A percentile compares a stretch with the other conserved stretches of the same genome.
Conservation (phyloP, 2,329 filamentous ascomycete species). For the Neobulgaria alba region DNA sequence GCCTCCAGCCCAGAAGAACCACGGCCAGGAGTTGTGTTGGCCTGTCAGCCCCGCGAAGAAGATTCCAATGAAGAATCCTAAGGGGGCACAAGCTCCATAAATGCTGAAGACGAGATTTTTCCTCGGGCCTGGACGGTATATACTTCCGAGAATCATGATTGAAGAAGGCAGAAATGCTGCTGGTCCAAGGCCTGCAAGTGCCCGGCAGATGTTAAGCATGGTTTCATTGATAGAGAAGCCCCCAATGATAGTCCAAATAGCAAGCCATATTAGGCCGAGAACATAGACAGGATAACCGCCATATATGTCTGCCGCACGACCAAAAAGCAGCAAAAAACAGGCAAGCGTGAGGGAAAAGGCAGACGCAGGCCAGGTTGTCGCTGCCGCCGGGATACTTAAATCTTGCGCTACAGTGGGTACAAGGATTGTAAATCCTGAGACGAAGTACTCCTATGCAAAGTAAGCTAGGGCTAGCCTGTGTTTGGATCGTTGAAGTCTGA, state of each 20-base stretch:
- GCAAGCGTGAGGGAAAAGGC: constrained; percentile 49
- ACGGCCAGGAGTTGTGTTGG: constrained; percentile 51
- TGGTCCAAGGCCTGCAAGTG: constrained; percentile 64
- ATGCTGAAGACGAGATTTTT: constrained; percentile 57
- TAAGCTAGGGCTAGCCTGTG: constrained; percentile 5
- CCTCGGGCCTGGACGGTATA: constrained; percentile 57
- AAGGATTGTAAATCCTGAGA: constrained; percentile 69
- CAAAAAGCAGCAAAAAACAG: constrained; percentile 53
- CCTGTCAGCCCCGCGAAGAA: constrained; percentile 54
- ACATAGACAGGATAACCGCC: constrained; percentile 55
- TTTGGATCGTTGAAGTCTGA: constrained; percentile 23
- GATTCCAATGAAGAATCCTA: constrained; percentile 53
- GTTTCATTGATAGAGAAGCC: constrained; percentile 60
- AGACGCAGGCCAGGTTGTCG: constrained; percentile 54
- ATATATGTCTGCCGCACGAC: constrained; percentile 53
- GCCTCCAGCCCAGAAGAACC: constrained; percentile 61
- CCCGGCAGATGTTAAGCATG: constrained; percentile 67
- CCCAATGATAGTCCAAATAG: constrained; percentile 58
- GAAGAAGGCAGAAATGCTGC: constrained; percentile 64
- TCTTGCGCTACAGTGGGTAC: constrained; percentile 54
- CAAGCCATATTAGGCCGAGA: constrained; percentile 53
- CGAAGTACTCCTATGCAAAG: constrained; percentile 46
- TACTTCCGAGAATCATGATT: constrained; percentile 56
- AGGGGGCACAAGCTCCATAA: constrained; percentile 45
- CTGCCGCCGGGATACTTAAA: constrained; percentile 54